Base-by-base conservation (phyloP, 78 protist genomes). In the Dictyostelium discoideum region DNA sequence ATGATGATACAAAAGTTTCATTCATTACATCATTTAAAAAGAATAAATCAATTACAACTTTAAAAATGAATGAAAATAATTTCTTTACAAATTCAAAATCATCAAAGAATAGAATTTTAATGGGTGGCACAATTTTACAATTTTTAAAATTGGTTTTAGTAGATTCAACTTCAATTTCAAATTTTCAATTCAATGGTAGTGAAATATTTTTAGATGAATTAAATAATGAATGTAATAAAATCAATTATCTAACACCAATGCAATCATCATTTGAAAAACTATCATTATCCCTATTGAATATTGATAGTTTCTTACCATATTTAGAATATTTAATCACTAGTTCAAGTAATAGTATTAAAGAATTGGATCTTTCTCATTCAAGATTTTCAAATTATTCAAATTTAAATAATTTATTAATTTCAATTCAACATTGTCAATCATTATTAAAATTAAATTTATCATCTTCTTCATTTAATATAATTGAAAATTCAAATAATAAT, bases 351-450 rank as follows among this genome's bases (percentile, higher is more conserved):
- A 32, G 42, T 74, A 2, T 74, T 14, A 37, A 37, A 37, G 81
- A 74, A 74, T 32, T 74, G 16, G 20, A 74, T 37, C 39, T 74
- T 26, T 74, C 81, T 16, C n/a, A 37, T 37, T 74, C 81, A 16
- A 16, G 13, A 29, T 74, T 74, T 18, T 74, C 81, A 74, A 37
- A 37, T 37, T 74, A 37, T 20, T 32, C n/a, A 74, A 32, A 29
- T 74, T 4, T 74, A 26, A 74, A 69, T 24, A 74, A 74, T 74
- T 32, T 74, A 14, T 37, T 74, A 18, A 37, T 5, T 16, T 74
- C 81, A 16, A 26, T 74, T 37, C 44, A 74, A 74, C 81, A 74
- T 74, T 74, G 81, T 37, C 50, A 74, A 74, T 37, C 81, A 10
- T 37, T 74, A 37, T 32, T 32, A 74, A 74, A 74, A 32, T 37